Conservation (phyloP, 106 monocot species). For the Acanthochlamys bracteata region DNA sequence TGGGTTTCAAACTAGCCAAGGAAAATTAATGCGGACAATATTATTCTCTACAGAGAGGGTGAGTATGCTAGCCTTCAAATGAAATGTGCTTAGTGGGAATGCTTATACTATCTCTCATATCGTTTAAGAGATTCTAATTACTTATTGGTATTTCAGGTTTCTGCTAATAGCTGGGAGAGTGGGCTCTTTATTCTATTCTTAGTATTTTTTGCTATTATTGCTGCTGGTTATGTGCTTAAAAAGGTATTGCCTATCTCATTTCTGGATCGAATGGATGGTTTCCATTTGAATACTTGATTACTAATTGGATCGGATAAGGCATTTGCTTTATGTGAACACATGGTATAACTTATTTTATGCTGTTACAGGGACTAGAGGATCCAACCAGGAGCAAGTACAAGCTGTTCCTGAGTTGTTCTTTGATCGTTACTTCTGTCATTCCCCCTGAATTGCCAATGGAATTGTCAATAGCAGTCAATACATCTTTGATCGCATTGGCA, state of each 20-base stretch:
- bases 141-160: conserved; percentile 54
- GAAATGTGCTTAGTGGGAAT: no score
- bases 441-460: conserved; percentile 99
- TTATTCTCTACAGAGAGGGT: conserved; percentile 99
- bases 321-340: no score
- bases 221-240: conserved; percentile 97
- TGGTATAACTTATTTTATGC: background rate
- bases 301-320: no score
- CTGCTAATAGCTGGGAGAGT: conserved; percentile 98
- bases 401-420: conserved; percentile 93
- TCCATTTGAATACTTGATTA: no score
- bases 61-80: conserved; percentile 1
- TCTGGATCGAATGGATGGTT: no score
- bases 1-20: conserved; percentile 97
- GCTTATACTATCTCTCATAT: no score
- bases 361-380: conserved; percentile 79
- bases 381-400: conserved; percentile 99
- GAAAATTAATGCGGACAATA: conserved; percentile 96
- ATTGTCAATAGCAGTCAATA: conserved; percentile 99
- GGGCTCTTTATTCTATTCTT: conserved; percentile 94
- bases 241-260: conserved; percentile 38
- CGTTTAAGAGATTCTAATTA: background rate
- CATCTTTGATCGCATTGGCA: conserved; percentile 96
- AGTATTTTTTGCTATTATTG: conserved; percentile 95
- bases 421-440: conserved; percentile 96